A percentile compares a stretch with the other conserved stretches of the same genome.
These are phyloP conservation scores for Guadua angustifolia DNA, from an alignment of 176 grass and related monocot species.

Conservation along the genomic window DNA sequence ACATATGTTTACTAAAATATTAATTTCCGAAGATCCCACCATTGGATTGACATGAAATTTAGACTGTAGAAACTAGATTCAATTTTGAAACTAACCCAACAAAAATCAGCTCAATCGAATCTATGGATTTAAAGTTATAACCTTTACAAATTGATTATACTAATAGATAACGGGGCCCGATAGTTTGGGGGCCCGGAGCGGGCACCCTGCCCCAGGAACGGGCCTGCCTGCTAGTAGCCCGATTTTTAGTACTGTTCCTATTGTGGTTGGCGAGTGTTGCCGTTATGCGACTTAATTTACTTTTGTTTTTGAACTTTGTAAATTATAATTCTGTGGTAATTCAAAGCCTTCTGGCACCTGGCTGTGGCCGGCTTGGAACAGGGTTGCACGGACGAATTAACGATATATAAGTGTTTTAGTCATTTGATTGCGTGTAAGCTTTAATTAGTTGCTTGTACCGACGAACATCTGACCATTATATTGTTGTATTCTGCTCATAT, in stretches of 20 bases:
- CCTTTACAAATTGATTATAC: no score
- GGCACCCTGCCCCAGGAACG: no score
- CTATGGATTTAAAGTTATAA: no score
- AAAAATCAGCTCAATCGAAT: no score
- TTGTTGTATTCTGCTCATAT: neutral
- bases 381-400: neutral
- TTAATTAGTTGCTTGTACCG: conserved; percentile 44
- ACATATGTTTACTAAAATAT: no score
- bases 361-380: neutral
- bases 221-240: neutral
- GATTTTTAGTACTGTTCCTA: neutral
- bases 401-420: neutral
- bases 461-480: neutral
- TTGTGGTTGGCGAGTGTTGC: neutral
- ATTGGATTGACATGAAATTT: no score
- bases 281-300: neutral
- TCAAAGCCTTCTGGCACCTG: neutral
- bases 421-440: conserved; percentile 38
- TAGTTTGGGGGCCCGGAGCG: no score
- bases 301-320: neutral
- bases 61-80: no score
- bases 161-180: no score
- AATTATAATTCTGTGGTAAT: neutral
- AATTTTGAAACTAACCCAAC: no score
- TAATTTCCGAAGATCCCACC: no score